phyloP scores from a whole-genome alignment of 225 moss, liverwort and hornwort genomes.

The Physcomitrellopsis africana region DNA sequence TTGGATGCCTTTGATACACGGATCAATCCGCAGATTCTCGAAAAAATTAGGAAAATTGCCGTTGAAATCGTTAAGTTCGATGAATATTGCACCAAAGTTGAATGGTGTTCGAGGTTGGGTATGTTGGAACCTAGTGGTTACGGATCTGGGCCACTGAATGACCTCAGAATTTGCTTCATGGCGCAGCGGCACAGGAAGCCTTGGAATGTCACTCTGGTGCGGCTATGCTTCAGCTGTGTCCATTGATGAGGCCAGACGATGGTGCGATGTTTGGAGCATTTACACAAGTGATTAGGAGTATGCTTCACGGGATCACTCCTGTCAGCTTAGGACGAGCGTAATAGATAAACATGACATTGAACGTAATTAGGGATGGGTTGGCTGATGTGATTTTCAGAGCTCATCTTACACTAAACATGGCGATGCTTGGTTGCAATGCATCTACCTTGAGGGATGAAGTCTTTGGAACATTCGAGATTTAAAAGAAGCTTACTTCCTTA shows the following conservation, averaged over 20 bases:
- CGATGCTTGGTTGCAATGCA: background rate
- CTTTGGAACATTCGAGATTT: background rate
- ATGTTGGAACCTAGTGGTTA: constrained; percentile 11
- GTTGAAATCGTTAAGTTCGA: background rate
- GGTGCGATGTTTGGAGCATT: no score
- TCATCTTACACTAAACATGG: background rate
- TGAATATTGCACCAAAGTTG: no score
- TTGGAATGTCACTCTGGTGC: background rate
- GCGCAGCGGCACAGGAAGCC: no score
- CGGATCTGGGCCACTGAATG: constrained; percentile 14
- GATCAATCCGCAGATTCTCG: background rate
- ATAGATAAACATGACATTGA: constrained; percentile 9
- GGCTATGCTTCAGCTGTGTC: background rate
- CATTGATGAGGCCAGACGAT: no score
- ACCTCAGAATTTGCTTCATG: no score
- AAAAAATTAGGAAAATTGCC: background rate
- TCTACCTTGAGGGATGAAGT: background rate
- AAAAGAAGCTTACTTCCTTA: constrained; percentile 5
- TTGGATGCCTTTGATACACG: background rate
- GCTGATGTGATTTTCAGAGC: background rate
- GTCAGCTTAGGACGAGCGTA: constrained; percentile 1
- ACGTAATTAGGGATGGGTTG: background rate
- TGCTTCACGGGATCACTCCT: background rate
- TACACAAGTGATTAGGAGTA: constrained; percentile 3
- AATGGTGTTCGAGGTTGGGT: background rate